Conservation (phyloP, 139 green algal genomes). For the Diplosphaera chodatii region DNA sequence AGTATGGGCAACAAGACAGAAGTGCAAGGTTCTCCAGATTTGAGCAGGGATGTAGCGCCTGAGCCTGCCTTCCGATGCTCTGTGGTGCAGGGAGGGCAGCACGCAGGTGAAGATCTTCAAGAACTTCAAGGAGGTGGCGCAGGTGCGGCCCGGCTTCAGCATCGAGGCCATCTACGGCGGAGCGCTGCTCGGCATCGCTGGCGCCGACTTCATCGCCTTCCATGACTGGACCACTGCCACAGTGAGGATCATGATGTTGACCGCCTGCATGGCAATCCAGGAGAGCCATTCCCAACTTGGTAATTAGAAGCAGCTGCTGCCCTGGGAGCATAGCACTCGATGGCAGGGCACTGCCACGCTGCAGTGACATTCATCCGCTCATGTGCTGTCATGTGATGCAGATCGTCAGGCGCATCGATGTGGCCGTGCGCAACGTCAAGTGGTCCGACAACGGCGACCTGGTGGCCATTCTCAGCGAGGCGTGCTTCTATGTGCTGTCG, state of each 20-base stretch:
- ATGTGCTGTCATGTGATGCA: neutral
- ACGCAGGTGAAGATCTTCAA: constrained; percentile 49
- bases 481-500: constrained; percentile 82
- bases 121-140: constrained; percentile 76
- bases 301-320: too few relatives aligned
- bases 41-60: too few relatives aligned
- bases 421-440: constrained; percentile 61
- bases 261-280: too few relatives aligned
- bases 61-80: too few relatives aligned
- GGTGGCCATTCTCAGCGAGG: constrained; percentile 76
- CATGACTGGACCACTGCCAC: constrained; percentile 88
- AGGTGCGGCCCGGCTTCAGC: constrained; percentile 72
- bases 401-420: constrained; percentile 89
- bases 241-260: constrained; percentile 5
- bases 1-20: too few relatives aligned
- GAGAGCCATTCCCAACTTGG: too few relatives aligned
- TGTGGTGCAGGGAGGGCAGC: constrained; percentile 14
- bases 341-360: too few relatives aligned
- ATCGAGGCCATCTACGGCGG: constrained; percentile 88
- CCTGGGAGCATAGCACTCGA: too few relatives aligned
- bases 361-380: neutral
- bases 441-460: constrained; percentile 87
- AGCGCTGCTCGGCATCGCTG: constrained; percentile 70
- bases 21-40: too few relatives aligned
- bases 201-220: constrained; percentile 88